Evolutionary conservation across 768 basidiomycete species (phyloP).

Genomic region (Fistulinella prunicolor): DNA sequence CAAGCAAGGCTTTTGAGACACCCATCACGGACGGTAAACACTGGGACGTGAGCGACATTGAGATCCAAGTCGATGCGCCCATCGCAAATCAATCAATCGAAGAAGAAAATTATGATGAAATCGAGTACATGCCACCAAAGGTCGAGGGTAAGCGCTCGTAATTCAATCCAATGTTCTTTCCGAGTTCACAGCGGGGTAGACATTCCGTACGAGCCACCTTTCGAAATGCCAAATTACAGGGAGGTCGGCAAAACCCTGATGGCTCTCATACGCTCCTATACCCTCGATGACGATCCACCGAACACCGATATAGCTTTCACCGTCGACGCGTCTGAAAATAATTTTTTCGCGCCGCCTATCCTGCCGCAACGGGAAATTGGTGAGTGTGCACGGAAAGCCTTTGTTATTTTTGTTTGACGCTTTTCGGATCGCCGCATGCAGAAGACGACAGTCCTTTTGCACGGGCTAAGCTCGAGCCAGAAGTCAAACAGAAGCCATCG

Average conservation of each 20-base stretch:
- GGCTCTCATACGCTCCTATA: slow-evolving; percentile 34
- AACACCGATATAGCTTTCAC: slow-evolving; percentile 20
- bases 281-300: slow-evolving; percentile 32
- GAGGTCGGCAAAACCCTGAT: slow-evolving; percentile 38
- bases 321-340: slow-evolving; percentile 14
- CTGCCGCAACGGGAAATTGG: slow-evolving; percentile 24
- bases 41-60: slow-evolving; percentile 73
- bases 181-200: slow-evolving; percentile 27
- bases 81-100: slow-evolving; percentile 23
- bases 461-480: slow-evolving; percentile 6
- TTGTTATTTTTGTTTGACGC: not conserved
- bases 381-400: slow-evolving; percentile 7
- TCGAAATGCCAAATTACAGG: slow-evolving; percentile 50
- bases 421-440: not conserved
- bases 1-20: slow-evolving; percentile 56
- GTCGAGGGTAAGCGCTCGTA: slow-evolving; percentile 39
- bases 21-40: slow-evolving; percentile 63
- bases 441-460: slow-evolving; percentile 32
- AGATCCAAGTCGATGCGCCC: slow-evolving; percentile 31
- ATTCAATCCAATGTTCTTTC: not conserved
- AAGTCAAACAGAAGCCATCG: slow-evolving; percentile 9
- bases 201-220: slow-evolving; percentile 42
- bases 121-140: slow-evolving; percentile 56
- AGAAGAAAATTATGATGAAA: slow-evolving; percentile 42
- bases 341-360: slow-evolving; percentile 18